Evolutionary conservation across 331 rosid species (phyloP), one percentile per base, ranked within the genome.

Genomic region (Pyrus hybrid): DNA sequence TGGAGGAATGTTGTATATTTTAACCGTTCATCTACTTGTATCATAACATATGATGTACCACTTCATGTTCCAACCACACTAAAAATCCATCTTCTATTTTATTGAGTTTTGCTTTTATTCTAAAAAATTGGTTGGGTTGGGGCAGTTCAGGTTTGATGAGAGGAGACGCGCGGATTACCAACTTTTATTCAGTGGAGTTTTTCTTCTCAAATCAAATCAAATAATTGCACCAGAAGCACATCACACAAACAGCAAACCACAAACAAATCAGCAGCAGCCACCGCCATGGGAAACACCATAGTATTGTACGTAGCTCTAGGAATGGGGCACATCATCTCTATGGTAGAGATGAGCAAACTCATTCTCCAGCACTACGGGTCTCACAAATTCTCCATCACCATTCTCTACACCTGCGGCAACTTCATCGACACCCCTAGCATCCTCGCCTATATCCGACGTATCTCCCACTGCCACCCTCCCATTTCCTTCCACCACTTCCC

Each of bases 401-500:
- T 90, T 74, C 76, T 90, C 84, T 86, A 86, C 72, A 77, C 87
- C 51, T 73, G 81, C 1, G 88, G 89, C 10, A 71, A 65, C 32
- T 0, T 67, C 2, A 41, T 1, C 80, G 43, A 37, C 43, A 37
- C 43, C 12, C 43, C 88, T 4, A 49, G 78, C 43, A 54, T 83
- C 13, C 20, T 83, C 37, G 1, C 80, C 28, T 88, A 85, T 80
- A 68, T 90, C 25, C 49, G 17, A 58, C 79, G 75, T 66, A 76
- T 87, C 87, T 76, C 88, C 77, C 53, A 26, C 9, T 66, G 83
- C 30, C 32, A 84, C 17, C 80, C 91, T 13, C 75, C 93, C 53
- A 82, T 90, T 71, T 73, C 82, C 73, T 90, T 86, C 88, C 83
- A 1, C 79, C 83, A 77, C n/a, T 66, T 88, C 70, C 87, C 96